These are phyloP conservation scores for Macrocybe sp. DNA, from an alignment of 1,284 basidiomycete species.

Conservation along the genomic window DNA sequence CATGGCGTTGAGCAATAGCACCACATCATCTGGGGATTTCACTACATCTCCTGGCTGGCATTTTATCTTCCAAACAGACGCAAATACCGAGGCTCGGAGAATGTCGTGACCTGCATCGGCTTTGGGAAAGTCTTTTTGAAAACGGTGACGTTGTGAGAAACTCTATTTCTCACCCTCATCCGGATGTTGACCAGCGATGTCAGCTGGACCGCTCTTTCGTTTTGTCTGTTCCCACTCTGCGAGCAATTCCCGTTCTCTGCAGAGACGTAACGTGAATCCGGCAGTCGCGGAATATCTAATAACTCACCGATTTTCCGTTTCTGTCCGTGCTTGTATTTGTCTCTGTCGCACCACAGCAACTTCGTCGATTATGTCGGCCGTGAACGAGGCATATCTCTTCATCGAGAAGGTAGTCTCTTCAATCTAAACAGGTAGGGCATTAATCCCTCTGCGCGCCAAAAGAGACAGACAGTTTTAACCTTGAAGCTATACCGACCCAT, in stretches of 20 bases:
- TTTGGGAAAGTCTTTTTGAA: background rate
- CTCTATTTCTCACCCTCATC: background rate
- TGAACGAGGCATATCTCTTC: constrained; percentile 42
- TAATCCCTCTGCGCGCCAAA: background rate
- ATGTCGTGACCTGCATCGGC: constrained; percentile 2
- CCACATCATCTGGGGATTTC: constrained; percentile 38
- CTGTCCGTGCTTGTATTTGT: constrained; percentile 29
- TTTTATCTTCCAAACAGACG: constrained; percentile 55
- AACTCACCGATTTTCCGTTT: constrained; percentile 37
- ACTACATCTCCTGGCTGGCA: constrained; percentile 38
- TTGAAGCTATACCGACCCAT: constrained; percentile 56
- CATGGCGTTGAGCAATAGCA: constrained; percentile 68
- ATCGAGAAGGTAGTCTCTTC: constrained; percentile 50
- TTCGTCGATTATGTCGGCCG: constrained; percentile 38
- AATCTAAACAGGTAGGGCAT: constrained; percentile 29
- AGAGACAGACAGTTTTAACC: constrained; percentile 21
- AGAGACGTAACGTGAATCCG: background rate
- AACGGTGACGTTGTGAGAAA: background rate
- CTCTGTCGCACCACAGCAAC: constrained; percentile 36
- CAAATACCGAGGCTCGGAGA: constrained; percentile 43
- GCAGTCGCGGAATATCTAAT: background rate
- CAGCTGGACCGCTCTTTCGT: constrained; percentile 1
- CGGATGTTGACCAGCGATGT: constrained; percentile 2
- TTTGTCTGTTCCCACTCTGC: constrained; percentile 27
- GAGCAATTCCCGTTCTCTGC: constrained; percentile 29